A percentile compares a stretch with the other conserved stretches of the same genome.
Evolutionary conservation across 2,329 filamentous ascomycete species (phyloP).

Genomic region (Intubia oerlemansii): DNA sequence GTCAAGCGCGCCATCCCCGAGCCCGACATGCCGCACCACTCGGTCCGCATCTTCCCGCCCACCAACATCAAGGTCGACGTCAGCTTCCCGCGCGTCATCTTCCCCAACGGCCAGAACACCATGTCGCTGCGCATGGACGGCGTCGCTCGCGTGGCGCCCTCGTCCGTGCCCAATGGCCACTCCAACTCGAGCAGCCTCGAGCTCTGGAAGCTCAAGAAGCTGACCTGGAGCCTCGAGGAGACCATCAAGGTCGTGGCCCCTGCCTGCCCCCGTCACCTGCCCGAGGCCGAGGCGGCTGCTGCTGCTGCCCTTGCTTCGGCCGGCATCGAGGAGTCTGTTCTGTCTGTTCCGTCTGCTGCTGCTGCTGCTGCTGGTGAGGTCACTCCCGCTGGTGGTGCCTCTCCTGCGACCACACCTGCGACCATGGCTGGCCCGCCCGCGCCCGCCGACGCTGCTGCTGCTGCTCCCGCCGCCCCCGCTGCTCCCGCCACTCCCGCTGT

Average conservation of each 20-base stretch:
- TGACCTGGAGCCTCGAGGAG: slow-evolving; percentile 88
- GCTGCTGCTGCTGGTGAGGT: too few species aligned
- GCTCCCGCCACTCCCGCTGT: slow-evolving; percentile 10
- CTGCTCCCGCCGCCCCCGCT: neutral
- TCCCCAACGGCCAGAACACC: slow-evolving; percentile 66
- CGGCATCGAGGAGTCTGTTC: slow-evolving; percentile 14
- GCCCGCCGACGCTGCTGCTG: neutral
- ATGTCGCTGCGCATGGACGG: slow-evolving; percentile 68
- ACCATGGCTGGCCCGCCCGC: too few species aligned
- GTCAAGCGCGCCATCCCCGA: slow-evolving; percentile 59
- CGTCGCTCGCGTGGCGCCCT: slow-evolving; percentile 50
- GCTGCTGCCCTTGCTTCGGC: neutral
- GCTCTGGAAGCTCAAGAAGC: slow-evolving; percentile 73
- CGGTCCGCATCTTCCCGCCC: slow-evolving; percentile 83
- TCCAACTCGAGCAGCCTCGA: slow-evolving; percentile 48
- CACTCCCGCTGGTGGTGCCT: too few species aligned
- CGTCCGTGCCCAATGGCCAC: slow-evolving; percentile 25
- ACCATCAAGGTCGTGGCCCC: slow-evolving; percentile 58
- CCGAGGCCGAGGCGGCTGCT: slow-evolving; percentile 11
- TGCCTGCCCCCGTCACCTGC: slow-evolving; percentile 56
- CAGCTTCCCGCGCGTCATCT: slow-evolving; percentile 61
- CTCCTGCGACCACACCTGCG: too few species aligned
- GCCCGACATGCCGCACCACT: slow-evolving; percentile 65
- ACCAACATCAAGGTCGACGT: slow-evolving; percentile 82
- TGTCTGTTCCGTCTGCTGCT: too few species aligned